These are phyloP conservation scores for Epichloe typhina DNA, from an alignment of 2,329 filamentous ascomycete species.

Conservation along the genomic window DNA sequence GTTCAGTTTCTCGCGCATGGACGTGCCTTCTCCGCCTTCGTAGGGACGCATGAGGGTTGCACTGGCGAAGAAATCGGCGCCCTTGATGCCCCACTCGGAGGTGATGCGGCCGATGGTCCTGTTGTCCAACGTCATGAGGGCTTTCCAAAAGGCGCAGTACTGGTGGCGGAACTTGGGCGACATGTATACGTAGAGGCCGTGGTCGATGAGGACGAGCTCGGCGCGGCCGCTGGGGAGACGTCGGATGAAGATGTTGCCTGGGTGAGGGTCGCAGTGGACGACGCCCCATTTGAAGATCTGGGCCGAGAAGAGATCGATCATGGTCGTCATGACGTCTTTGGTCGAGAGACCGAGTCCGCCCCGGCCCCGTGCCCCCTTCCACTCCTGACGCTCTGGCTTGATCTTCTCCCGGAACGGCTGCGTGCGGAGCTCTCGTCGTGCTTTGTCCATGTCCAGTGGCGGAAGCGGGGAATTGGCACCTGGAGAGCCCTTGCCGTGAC, in stretches of 20 bases:
- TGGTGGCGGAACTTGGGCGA: slow-evolving; percentile 68
- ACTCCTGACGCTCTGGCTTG: slow-evolving; percentile 69
- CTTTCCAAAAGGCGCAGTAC: slow-evolving; percentile 87
- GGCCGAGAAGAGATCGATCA: slow-evolving; percentile 91
- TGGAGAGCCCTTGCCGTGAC: slow-evolving; percentile 61
- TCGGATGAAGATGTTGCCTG: slow-evolving; percentile 92
- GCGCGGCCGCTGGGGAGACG: slow-evolving; percentile 68
- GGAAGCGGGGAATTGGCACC: slow-evolving; percentile 57
- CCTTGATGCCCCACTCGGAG: slow-evolving; percentile 72
- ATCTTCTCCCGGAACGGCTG: slow-evolving; percentile 44
- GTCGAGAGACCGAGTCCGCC: slow-evolving; percentile 75
- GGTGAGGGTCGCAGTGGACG: slow-evolving; percentile 93
- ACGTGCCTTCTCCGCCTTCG: slow-evolving; percentile 59
- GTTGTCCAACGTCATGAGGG: slow-evolving; percentile 88
- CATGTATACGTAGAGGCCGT: slow-evolving; percentile 93
- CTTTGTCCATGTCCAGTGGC: slow-evolving; percentile 32
- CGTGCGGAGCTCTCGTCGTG: slow-evolving; percentile 33
- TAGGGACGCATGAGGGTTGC: slow-evolving; percentile 86
- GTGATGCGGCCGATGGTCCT: slow-evolving; percentile 60
- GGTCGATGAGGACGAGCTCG: slow-evolving; percentile 91
- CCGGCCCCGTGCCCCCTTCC: slow-evolving; percentile 57
- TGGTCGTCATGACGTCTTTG: slow-evolving; percentile 87
- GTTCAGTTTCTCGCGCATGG: slow-evolving; percentile 51
- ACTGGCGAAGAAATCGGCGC: slow-evolving; percentile 80
- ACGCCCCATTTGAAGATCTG: slow-evolving; percentile 97